Conservation (phyloP, 345 rosid genomes). For the Linum trigynum region DNA sequence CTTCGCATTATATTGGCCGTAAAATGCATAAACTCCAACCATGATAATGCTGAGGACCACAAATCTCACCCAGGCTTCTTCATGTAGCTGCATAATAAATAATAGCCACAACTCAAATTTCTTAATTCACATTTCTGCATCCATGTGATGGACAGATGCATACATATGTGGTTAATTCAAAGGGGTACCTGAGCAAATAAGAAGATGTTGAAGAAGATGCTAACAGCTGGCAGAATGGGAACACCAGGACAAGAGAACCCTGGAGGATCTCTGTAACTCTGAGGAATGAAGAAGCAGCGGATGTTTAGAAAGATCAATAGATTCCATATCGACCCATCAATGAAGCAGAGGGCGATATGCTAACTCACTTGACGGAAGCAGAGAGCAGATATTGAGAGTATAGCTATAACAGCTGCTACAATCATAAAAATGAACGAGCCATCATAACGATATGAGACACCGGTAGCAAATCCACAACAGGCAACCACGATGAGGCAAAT, state of each 20-base stretch:
- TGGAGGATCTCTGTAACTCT: constrained; percentile 48
- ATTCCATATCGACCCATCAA: not conserved
- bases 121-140: too few species aligned
- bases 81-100: constrained; percentile 53
- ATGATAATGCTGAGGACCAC: constrained; percentile 53
- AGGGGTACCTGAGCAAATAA: constrained; percentile 81
- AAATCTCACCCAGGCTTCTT: constrained; percentile 90
- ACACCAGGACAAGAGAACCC: constrained; percentile 91
- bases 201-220: constrained; percentile 89
- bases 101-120: not conserved
- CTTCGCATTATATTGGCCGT: constrained; percentile 77
- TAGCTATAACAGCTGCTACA: constrained; percentile 40
- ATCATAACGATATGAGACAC: constrained; percentile 48
- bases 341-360: too few species aligned
- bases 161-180: not conserved
- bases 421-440: constrained; percentile 44
- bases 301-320: not conserved
- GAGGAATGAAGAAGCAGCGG: constrained; percentile 17
- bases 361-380: constrained; percentile 56
- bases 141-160: not conserved
- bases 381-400: constrained; percentile 50
- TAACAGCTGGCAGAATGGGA: constrained; percentile 62
- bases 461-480: constrained; percentile 67
- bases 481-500: constrained; percentile 57
- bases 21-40: constrained; percentile 54